phyloP scores from a whole-genome alignment of 306 rosid genomes.

The Abrus pulchellus region DNA sequence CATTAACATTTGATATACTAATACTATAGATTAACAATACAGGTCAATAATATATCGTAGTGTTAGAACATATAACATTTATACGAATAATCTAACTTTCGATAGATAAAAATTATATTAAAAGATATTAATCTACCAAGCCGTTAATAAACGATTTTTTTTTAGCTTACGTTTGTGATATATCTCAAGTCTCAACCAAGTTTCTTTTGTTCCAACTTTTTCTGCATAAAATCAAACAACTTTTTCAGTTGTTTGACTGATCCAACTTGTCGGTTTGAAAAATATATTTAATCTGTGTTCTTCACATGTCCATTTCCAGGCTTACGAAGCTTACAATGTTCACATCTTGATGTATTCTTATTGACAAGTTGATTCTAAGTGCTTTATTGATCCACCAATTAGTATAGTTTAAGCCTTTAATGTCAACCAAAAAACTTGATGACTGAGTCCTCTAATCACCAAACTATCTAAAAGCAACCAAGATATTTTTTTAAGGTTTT shows the following conservation, averaged over 20 bases:
- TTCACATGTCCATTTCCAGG: slow-evolving; percentile 23
- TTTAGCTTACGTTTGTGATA: too few relatives aligned
- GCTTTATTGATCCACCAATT: slow-evolving; percentile 8
- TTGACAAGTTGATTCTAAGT: slow-evolving; percentile 30
- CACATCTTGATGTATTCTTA: slow-evolving; percentile 22
- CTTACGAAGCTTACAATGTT: slow-evolving; percentile 33
- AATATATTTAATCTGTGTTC: slow-evolving; percentile 6
- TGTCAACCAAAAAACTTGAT: slow-evolving; percentile 26
- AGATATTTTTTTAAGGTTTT: too few relatives aligned
- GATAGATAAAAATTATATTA: too few relatives aligned
- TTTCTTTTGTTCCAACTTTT: neutral
- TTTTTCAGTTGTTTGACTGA: slow-evolving; percentile 16
- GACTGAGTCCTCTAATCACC: slow-evolving; percentile 7
- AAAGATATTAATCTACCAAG: too few relatives aligned
- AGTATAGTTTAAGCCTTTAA: neutral
- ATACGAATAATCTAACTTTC: too few relatives aligned
- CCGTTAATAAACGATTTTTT: too few relatives aligned
- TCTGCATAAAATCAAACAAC: neutral
- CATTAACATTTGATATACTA: too few relatives aligned
- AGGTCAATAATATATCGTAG: too few relatives aligned
- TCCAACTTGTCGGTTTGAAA: slow-evolving; percentile 18
- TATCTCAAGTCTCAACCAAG: neutral
- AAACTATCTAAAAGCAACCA: neutral
- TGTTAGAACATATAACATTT: too few relatives aligned
- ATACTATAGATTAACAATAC: too few relatives aligned